Evolutionary conservation across 495 filamentous ascomycete species (phyloP).

Genomic region (Bryoglossum gracile): DNA sequence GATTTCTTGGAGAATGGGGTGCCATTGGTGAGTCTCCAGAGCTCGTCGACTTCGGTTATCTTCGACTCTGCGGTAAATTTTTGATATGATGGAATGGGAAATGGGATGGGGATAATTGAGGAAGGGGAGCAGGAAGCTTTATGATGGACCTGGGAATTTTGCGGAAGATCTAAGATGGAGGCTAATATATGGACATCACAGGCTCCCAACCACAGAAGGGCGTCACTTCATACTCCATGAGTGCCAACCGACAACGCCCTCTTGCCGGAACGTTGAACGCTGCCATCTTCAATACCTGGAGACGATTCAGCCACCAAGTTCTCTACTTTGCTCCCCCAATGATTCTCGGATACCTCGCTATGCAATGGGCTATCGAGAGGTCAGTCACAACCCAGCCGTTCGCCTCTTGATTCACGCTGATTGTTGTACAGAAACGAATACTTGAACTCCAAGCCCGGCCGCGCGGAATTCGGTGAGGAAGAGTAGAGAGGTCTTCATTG

Average conservation of each 20-base stretch:
- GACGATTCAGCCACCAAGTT: conserved; percentile 48
- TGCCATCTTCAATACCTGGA: conserved; percentile 59
- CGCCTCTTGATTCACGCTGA: neutral
- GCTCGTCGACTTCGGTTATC: too few relatives aligned
- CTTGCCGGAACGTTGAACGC: conserved; percentile 53
- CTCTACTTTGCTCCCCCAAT: conserved; percentile 68
- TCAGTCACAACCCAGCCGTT: conserved; percentile 30
- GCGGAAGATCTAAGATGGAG: too few relatives aligned
- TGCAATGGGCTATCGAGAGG: conserved; percentile 75
- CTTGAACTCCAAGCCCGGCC: conserved; percentile 65
- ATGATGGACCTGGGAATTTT: too few relatives aligned
- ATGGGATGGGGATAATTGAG: too few relatives aligned
- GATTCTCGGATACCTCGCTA: conserved; percentile 53
- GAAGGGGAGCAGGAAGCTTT: too few relatives aligned
- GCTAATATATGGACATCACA: conserved; percentile 17
- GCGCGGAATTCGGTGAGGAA: conserved; percentile 19
- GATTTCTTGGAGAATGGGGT: conserved; percentile 83
- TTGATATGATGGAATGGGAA: too few relatives aligned
- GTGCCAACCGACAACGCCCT: conserved; percentile 58
- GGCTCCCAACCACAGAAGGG: conserved; percentile 53
- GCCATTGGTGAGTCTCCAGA: conserved; percentile 58
- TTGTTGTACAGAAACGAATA: conserved; percentile 56
- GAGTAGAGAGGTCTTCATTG: conserved; percentile 21
- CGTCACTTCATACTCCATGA: conserved; percentile 53
- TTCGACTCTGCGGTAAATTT: too few relatives aligned